A percentile compares a stretch with the other conserved stretches of the same genome.
These are phyloP conservation scores for Naematelia encephala DNA, from an alignment of 768 basidiomycete species.

Conservation along the genomic window DNA sequence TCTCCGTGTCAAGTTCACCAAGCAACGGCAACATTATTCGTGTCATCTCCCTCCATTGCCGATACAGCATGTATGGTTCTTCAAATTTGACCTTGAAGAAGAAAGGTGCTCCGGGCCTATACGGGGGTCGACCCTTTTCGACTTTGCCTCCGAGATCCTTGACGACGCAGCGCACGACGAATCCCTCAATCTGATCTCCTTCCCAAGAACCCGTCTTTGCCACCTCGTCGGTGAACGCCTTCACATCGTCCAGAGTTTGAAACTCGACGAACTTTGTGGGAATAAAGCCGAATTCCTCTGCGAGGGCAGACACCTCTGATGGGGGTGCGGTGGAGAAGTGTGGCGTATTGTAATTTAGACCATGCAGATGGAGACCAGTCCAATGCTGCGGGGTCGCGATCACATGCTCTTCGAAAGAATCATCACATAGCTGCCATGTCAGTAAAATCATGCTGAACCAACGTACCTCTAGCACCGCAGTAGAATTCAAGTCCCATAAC, in stretches of 20 bases:
- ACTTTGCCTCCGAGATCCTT: constrained; percentile 45
- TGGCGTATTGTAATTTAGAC: constrained; percentile 67
- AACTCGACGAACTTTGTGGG: constrained; percentile 63
- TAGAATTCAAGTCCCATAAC: constrained; percentile 80
- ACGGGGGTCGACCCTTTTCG: constrained; percentile 57
- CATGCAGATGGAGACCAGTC: constrained; percentile 89
- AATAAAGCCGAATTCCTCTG: constrained; percentile 87
- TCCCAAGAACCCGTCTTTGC: constrained; percentile 71
- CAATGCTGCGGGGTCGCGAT: constrained; percentile 73
- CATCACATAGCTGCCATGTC: constrained; percentile 80
- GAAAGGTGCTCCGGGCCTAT: constrained; percentile 74
- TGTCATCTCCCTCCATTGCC: constrained; percentile 94
- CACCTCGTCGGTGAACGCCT: constrained; percentile 66
- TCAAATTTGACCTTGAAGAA: constrained; percentile 99
- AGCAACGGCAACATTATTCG: constrained; percentile 61
- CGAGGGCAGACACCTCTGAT: constrained; percentile 68
- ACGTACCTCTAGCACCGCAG: constrained; percentile 81
- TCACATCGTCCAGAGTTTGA: constrained; percentile 64
- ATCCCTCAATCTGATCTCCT: constrained; percentile 83
- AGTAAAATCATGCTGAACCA: background rate
- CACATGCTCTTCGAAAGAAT: constrained; percentile 95
- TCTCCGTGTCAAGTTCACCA: constrained; percentile 13
- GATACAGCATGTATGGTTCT: constrained; percentile 97
- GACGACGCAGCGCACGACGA: constrained; percentile 81
- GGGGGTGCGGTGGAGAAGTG: constrained; percentile 72